Conservation (phyloP, 352 stramenopile species). For the Phytophthora hybrid region DNA sequence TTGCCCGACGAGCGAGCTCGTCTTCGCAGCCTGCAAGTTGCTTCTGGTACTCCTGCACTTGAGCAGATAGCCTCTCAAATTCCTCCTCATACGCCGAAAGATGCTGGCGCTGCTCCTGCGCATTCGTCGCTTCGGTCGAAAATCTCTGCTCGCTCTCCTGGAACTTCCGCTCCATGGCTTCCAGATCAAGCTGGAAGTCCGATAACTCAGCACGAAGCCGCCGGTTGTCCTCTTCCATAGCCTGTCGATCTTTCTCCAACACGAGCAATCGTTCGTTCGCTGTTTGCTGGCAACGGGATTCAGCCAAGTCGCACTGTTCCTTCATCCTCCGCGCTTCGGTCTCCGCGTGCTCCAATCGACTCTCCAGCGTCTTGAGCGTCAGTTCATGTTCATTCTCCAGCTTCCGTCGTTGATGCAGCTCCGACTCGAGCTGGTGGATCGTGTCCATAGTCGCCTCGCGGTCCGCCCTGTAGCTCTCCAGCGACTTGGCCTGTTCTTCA, state of each 20-base stretch:
- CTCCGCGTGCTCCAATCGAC: constrained; percentile 51
- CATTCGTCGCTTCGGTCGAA: constrained; percentile 44
- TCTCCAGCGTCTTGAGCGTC: constrained; percentile 53
- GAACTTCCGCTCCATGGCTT: constrained; percentile 58
- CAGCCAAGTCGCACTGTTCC: constrained; percentile 48
- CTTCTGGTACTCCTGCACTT: constrained; percentile 45
- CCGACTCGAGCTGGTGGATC: constrained; percentile 55
- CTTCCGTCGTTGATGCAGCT: constrained; percentile 56
- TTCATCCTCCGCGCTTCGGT: constrained; percentile 52
- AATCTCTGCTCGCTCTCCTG: constrained; percentile 49
- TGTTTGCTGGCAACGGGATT: constrained; percentile 51
- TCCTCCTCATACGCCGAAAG: constrained; percentile 39
- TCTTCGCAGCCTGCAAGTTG: constrained; percentile 34
- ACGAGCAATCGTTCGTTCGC: constrained; percentile 64
- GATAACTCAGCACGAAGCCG: constrained; percentile 55
- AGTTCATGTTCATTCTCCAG: constrained; percentile 50
- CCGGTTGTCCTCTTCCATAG: constrained; percentile 66
- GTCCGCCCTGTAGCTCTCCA: constrained; percentile 59
- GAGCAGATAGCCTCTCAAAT: constrained; percentile 29
- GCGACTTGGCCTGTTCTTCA: constrained; percentile 61
- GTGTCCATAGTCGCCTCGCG: constrained; percentile 51
- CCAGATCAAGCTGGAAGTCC: constrained; percentile 57
- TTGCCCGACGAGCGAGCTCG: constrained; percentile 34
- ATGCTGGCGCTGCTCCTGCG: constrained; percentile 46
- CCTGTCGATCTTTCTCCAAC: constrained; percentile 61